Evolutionary conservation across 208 protist genomes (phyloP).

Genomic region (Trypanosoma cruzi): DNA sequence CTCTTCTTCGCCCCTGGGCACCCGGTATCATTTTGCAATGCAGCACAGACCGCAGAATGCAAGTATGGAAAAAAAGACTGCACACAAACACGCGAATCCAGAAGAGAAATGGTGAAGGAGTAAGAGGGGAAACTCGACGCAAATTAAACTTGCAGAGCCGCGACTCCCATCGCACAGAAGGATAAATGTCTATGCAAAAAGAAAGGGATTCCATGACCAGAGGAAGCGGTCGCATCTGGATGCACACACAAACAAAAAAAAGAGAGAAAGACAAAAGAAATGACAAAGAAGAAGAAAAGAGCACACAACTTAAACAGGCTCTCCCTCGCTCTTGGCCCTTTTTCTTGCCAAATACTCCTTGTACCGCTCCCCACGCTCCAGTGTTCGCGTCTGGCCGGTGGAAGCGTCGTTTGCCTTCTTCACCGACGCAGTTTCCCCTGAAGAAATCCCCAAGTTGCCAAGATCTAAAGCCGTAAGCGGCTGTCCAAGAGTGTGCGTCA

Average conservation of each 20-base stretch:
- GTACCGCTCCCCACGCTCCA: conserved; percentile 60
- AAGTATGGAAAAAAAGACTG: conserved; percentile 14
- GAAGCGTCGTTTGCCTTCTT: not conserved
- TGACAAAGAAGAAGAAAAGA: not conserved
- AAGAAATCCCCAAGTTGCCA: not conserved
- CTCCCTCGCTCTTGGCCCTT: conserved; percentile 3
- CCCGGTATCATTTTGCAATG: not conserved
- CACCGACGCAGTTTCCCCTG: not conserved
- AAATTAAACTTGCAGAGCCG: not conserved
- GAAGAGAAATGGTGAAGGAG: conserved; percentile 4
- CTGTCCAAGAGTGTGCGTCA: conserved; percentile 71
- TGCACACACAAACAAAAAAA: conserved; percentile 9
- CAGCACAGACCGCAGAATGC: conserved; percentile 12
- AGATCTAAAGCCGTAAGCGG: conserved; percentile 55
- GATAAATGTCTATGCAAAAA: not conserved
- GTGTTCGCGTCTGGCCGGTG: not conserved
- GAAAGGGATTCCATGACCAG: no score
- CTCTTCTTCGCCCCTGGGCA: not conserved
- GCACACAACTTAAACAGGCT: conserved; percentile 1
- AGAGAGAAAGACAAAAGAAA: conserved; percentile 22
- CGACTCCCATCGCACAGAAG: not conserved
- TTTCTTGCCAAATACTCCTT: conserved; percentile 64
- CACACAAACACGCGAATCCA: not conserved
- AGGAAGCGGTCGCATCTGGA: no score
- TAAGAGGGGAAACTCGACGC: conserved; percentile 1